These are phyloP conservation scores for Aureobasidium mangrovei DNA, from an alignment of 2,329 filamentous ascomycete genomes.

Conservation along the genomic window DNA sequence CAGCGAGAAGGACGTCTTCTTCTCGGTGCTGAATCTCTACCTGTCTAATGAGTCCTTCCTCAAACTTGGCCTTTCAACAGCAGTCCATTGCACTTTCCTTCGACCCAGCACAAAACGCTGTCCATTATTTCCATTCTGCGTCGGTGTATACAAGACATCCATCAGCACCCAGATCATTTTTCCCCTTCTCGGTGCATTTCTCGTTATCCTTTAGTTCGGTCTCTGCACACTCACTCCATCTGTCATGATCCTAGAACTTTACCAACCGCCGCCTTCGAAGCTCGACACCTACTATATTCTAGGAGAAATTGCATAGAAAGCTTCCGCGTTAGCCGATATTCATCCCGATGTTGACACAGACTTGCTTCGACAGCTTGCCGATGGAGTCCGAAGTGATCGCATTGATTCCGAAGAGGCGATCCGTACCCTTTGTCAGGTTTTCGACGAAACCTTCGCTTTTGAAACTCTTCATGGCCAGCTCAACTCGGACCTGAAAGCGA, in stretches of 20 bases:
- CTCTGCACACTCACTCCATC: not conserved
- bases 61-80: not conserved
- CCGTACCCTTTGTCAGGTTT: conserved; percentile 9
- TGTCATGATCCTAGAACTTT: conserved; percentile 10
- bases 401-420: conserved; percentile 8
- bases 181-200: not conserved
- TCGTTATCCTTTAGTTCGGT: not conserved
- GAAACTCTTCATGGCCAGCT: not conserved
- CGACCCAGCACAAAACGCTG: not conserved
- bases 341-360: conserved; percentile 11
- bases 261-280: conserved; percentile 5
- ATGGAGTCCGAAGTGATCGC: not conserved
- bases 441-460: conserved; percentile 10
- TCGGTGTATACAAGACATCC: no score
- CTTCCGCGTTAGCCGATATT: not conserved
- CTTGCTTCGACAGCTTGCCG: conserved; percentile 11
- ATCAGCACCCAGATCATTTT: no score
- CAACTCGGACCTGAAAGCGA: not conserved
- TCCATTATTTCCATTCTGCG: not conserved
- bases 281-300: conserved; percentile 13
- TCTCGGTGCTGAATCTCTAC: not conserved
- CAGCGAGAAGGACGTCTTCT: not conserved
- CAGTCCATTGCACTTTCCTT: conserved; percentile 1
- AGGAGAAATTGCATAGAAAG: conserved; percentile 10
- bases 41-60: not conserved